Conservation (phyloP, 345 rosid genomes). For the Citrus reticulata region DNA sequence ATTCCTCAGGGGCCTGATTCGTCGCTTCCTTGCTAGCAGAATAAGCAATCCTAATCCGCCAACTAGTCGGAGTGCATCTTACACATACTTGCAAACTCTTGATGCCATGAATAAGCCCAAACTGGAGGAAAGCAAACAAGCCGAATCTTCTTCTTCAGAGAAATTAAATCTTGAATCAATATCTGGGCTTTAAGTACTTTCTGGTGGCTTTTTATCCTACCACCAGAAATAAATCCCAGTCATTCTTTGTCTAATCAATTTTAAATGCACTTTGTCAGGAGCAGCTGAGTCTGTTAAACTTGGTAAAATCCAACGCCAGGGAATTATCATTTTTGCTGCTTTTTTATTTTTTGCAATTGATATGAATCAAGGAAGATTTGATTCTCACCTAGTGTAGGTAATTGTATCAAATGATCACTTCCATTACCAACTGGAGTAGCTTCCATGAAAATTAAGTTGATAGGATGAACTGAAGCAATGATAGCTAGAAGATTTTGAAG, state of each 20-base stretch:
- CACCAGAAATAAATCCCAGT: neutral
- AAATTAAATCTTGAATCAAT: slow-evolving; percentile 91
- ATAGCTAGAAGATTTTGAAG: neutral
- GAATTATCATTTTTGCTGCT: neutral
- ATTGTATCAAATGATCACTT: neutral
- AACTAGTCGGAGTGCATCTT: slow-evolving; percentile 55
- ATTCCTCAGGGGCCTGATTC: slow-evolving; percentile 81
- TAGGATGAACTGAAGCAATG: neutral
- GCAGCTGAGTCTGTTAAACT: slow-evolving; percentile 2
- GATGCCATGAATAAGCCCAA: slow-evolving; percentile 64
- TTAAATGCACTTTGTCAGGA: neutral
- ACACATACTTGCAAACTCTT: slow-evolving; percentile 57
- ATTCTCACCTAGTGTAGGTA: neutral
- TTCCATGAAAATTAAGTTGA: neutral
- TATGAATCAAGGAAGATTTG: slow-evolving; percentile 6
- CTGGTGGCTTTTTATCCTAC: slow-evolving; percentile 6
- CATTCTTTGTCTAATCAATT: slow-evolving; percentile 22
- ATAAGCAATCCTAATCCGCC: slow-evolving; percentile 75
- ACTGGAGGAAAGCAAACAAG: slow-evolving; percentile 43
- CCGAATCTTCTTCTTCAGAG: slow-evolving; percentile 46
- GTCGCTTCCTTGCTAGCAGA: slow-evolving; percentile 93
- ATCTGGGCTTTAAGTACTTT: slow-evolving; percentile 63
- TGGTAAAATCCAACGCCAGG: neutral
- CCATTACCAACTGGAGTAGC: neutral
- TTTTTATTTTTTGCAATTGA: neutral